Conservation (phyloP, 768 basidiomycete species). For the Hortiboletus campestris region DNA sequence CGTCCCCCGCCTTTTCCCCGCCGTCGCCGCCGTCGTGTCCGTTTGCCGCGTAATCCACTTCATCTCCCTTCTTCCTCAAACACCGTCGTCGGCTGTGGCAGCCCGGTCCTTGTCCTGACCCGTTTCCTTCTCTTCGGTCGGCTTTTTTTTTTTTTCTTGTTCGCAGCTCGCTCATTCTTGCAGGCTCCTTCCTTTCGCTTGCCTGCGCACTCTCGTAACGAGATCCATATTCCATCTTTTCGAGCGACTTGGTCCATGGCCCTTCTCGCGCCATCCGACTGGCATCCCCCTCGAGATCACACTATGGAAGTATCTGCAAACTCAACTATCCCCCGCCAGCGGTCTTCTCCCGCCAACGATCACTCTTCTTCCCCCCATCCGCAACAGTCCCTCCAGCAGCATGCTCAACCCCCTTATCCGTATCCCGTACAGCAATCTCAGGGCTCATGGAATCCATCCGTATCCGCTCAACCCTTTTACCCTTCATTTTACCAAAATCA, state of each 20-base stretch:
- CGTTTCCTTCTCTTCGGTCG: neutral
- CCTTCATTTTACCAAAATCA: slow-evolving; percentile 76
- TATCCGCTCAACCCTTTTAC: slow-evolving; percentile 69
- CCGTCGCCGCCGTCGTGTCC: too few relatives aligned
- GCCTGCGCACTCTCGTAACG: slow-evolving; percentile 10
- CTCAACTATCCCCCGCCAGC: slow-evolving; percentile 50
- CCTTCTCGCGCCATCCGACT: slow-evolving; percentile 75
- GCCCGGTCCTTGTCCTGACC: slow-evolving; percentile 1
- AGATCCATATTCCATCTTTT: slow-evolving; percentile 1
- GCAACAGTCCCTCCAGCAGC: slow-evolving; percentile 23
- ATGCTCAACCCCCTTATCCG: slow-evolving; percentile 47
- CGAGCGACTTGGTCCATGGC: slow-evolving; percentile 53
- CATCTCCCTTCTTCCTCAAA: too few relatives aligned
- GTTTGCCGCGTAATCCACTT: too few relatives aligned
- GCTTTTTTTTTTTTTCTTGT: neutral
- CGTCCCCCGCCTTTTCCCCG: neutral
- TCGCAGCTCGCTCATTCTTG: neutral
- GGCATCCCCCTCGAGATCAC: slow-evolving; percentile 64
- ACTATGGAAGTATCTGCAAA: slow-evolving; percentile 57
- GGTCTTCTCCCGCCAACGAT: slow-evolving; percentile 61
- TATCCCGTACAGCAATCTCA: slow-evolving; percentile 72
- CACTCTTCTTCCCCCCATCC: slow-evolving; percentile 32
- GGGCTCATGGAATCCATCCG: slow-evolving; percentile 67
- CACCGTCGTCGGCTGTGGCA: slow-evolving; percentile 2
- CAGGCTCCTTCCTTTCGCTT: neutral